Percentiles rank a stretch among this genome's conserved stretches.
Conservation (phyloP, 1,284 basidiomycete species). For the Acaromyces ingoldii region DNA sequence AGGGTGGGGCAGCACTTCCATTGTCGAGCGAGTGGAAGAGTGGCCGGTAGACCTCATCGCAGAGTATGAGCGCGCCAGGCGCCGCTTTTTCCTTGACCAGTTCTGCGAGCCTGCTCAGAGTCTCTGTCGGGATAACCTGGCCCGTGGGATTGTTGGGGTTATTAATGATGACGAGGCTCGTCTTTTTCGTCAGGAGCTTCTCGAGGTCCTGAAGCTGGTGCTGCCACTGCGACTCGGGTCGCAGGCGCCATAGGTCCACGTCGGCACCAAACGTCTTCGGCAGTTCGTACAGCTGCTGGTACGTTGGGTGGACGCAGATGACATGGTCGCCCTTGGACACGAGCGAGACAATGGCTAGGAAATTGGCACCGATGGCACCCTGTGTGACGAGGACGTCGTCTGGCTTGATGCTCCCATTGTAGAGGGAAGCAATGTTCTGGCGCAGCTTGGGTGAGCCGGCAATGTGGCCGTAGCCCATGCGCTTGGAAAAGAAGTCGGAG, state of each 20-base stretch:
- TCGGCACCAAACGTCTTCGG: conserved; percentile 10
- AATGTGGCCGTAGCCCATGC: conserved; percentile 9
- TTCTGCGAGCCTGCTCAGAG: background rate
- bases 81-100: background rate
- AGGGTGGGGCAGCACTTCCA: background rate
- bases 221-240: conserved; percentile 3
- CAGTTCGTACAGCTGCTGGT: conserved; percentile 8
- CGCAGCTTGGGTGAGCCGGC: conserved; percentile 6
- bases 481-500: background rate
- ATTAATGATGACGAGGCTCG: conserved; percentile 9
- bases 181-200: conserved; percentile 1
- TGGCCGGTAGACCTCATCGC: conserved; percentile 11
- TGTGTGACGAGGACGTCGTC: conserved; percentile 6
- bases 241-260: conserved; percentile 3
- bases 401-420: background rate
- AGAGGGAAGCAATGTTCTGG: conserved; percentile 5
- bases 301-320: conserved; percentile 4
- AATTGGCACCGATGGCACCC: conserved; percentile 12
- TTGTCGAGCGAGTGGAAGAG: conserved; percentile 5
- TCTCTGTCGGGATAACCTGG: background rate
- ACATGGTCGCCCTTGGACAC: conserved; percentile 4
- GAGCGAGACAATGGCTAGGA: conserved; percentile 7
- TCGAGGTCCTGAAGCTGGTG: conserved; percentile 4
- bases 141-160: conserved; percentile 13
- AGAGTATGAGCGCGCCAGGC: conserved; percentile 5